Evolutionary conservation across 305 asterid genomes (phyloP), one percentile per base, ranked within the genome.

Genomic region (Fraxinus dipetala): DNA sequence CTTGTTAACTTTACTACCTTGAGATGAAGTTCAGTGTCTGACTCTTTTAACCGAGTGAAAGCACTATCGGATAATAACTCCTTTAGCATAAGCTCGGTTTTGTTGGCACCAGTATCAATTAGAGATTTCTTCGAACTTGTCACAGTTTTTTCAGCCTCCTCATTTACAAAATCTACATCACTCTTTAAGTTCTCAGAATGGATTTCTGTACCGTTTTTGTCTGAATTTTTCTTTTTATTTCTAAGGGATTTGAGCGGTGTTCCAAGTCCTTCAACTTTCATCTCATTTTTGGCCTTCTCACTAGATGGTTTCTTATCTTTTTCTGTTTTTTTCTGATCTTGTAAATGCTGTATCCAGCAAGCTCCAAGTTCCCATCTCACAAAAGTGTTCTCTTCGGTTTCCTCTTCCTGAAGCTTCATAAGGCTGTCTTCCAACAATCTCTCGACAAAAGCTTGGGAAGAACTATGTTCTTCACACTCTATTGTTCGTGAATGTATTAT

Each of bases 341-440:
- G 99, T 80, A 96, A 86, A 88, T 96, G 99, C 67, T 96, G 99
- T 87, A 96, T 86, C 99, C 99, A 96, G 91, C 99, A 96, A 78
- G 99, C 99, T 78, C 99, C 98, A 85, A 96, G 98, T 86, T 96
- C 99, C 99, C 99, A 96, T 87, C 98, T 92, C 83, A 92, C 89
- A 80, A 91, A 94, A 85, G 90, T 83, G 83, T 94, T 97, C 31
- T 78, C 85, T 70, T 83, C 86, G 45, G 79, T 45, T 87, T 91
- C 91, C 89, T 94, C 96, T 87, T 93, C 93, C 87, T 84, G 90
- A 85, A 96, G 96, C 88, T 94, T 90, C 79, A 79, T 83, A 80
- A 96, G 93, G 90, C 99, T 94, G 78, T 88, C 92, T 91, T 90
- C 95, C 84, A 96, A 85, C 90, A 96, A 86, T 83, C 81, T 87